Conservation (phyloP, 495 filamentous ascomycete genomes). For the Venustampulla echinocandica region DNA sequence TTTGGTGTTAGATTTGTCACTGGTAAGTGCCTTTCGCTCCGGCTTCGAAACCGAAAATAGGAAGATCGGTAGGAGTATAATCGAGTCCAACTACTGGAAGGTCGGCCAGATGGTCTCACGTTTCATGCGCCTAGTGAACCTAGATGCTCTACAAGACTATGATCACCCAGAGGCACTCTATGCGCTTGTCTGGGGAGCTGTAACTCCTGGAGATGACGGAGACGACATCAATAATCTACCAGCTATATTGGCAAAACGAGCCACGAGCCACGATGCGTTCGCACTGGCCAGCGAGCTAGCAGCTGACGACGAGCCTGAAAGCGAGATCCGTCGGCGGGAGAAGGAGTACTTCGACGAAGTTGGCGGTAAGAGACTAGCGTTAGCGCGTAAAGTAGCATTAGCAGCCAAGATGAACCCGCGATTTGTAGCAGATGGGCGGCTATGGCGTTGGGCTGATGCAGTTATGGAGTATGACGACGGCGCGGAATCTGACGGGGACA, state of each 20-base stretch:
- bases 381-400: too few species aligned
- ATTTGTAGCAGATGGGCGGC: too few species aligned
- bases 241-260: too few species aligned
- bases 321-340: slow-evolving; percentile 6
- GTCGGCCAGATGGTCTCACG: neutral
- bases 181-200: neutral
- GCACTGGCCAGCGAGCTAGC: slow-evolving; percentile 5
- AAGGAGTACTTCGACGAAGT: slow-evolving; percentile 11
- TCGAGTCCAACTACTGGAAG: slow-evolving; percentile 5
- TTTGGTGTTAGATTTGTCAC: slow-evolving; percentile 18
- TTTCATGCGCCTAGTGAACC: slow-evolving; percentile 1
- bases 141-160: slow-evolving; percentile 6
- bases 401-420: too few species aligned
- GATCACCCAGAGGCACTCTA: slow-evolving; percentile 1
- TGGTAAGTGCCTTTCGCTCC: slow-evolving; percentile 6
- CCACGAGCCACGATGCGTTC: slow-evolving; percentile 5
- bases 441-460: too few species aligned
- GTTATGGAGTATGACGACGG: too few species aligned
- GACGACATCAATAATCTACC: neutral
- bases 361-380: too few species aligned
- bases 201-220: neutral
- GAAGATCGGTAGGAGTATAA: neutral
- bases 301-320: slow-evolving; percentile 4
- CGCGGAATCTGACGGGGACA: too few species aligned
- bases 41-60: neutral